These are phyloP conservation scores for Mycena galericulata DNA, from an alignment of 768 basidiomycete genomes.

Conservation along the genomic window DNA sequence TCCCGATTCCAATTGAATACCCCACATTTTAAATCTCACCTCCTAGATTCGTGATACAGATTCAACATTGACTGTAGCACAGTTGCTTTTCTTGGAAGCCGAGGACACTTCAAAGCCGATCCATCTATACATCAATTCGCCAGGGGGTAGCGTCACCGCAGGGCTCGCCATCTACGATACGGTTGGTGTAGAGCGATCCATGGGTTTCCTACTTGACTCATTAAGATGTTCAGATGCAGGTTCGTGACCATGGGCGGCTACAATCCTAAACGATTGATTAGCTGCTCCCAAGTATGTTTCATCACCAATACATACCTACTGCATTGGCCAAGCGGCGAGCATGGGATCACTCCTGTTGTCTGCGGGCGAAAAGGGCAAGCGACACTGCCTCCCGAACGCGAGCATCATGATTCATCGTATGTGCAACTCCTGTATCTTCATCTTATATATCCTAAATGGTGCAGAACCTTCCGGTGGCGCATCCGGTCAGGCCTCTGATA, in stretches of 20 bases:
- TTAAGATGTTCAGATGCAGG: slow-evolving; percentile 62
- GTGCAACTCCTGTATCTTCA: slow-evolving; percentile 45
- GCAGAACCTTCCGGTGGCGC: slow-evolving; percentile 97
- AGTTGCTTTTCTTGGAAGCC: slow-evolving; percentile 95
- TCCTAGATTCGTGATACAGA: slow-evolving; percentile 89
- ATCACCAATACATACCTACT: slow-evolving; percentile 96
- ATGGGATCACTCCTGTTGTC: slow-evolving; percentile 96
- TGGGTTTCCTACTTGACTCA: slow-evolving; percentile 5
- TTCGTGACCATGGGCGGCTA: slow-evolving; percentile 43
- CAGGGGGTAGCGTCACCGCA: slow-evolving; percentile 95
- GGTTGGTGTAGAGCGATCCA: slow-evolving; percentile 60
- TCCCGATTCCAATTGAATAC: slow-evolving; percentile 17
- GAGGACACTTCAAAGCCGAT: slow-evolving; percentile 96
- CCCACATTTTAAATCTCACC: slow-evolving; percentile 30
- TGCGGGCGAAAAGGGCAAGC: slow-evolving; percentile 90
- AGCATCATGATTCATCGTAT: slow-evolving; percentile 99
- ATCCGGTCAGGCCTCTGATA: slow-evolving; percentile 95
- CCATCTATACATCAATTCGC: slow-evolving; percentile 96
- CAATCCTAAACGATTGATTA: slow-evolving; percentile 37
- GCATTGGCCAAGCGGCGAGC: slow-evolving; percentile 93
- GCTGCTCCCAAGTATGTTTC: slow-evolving; percentile 78
- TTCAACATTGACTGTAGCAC: slow-evolving; percentile 89
- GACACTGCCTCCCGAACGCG: slow-evolving; percentile 92
- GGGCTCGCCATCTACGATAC: slow-evolving; percentile 98
- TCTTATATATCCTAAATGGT: slow-evolving; percentile 23